These are phyloP conservation scores for Hypoxylon sp. DNA, from an alignment of 2,329 filamentous ascomycete genomes.

Conservation along the genomic window DNA sequence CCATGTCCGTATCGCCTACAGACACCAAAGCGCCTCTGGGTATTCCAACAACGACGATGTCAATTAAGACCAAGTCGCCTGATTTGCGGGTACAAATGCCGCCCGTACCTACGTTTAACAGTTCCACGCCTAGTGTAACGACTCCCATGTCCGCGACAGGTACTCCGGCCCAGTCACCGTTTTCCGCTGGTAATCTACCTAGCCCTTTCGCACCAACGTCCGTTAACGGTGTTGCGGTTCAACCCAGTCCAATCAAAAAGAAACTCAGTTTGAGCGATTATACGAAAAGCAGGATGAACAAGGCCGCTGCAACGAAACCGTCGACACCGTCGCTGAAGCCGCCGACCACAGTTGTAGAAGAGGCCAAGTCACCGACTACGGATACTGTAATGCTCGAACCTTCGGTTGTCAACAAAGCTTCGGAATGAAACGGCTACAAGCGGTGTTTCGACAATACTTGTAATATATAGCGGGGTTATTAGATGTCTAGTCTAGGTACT, in stretches of 20 bases:
- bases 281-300: slow-evolving; percentile 71
- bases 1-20: slow-evolving; percentile 51
- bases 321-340: slow-evolving; percentile 58
- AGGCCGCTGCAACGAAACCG: slow-evolving; percentile 64
- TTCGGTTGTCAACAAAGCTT: slow-evolving; percentile 53
- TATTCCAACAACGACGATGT: slow-evolving; percentile 8
- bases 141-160: slow-evolving; percentile 65
- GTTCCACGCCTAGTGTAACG: slow-evolving; percentile 55
- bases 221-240: slow-evolving; percentile 62
- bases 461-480: slow-evolving; percentile 54
- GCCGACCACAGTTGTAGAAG: slow-evolving; percentile 57
- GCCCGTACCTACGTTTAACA: slow-evolving; percentile 67
- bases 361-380: slow-evolving; percentile 58
- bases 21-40: slow-evolving; percentile 32
- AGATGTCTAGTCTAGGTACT: slow-evolving; percentile 14
- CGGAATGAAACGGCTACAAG: slow-evolving; percentile 37
- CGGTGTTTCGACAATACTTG: slow-evolving; percentile 47
- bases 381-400: slow-evolving; percentile 57
- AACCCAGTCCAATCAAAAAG: slow-evolving; percentile 75
- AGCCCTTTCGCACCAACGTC: slow-evolving; percentile 61
- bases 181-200: slow-evolving; percentile 58
- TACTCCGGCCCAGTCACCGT: slow-evolving; percentile 66
- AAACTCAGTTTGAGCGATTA: slow-evolving; percentile 78
- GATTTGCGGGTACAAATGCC: slow-evolving; percentile 68
- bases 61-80: slow-evolving; percentile 46